Conservation (phyloP, 129 eudicot species). For the Pittosporum tobira region DNA sequence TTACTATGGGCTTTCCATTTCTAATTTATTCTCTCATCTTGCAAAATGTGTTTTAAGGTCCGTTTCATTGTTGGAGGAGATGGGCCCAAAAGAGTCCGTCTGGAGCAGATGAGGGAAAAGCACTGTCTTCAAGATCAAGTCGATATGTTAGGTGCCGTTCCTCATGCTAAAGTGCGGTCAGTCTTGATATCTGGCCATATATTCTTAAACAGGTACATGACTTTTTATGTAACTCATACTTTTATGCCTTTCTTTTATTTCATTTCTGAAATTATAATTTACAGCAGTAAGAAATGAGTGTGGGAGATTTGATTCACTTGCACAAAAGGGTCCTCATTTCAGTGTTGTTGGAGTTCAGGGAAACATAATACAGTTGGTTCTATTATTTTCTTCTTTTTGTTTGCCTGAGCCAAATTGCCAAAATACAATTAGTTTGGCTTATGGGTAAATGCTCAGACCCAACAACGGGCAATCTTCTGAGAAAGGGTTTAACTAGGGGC, state of each 20-base stretch:
- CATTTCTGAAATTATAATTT: background rate
- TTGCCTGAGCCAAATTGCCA: too few species aligned
- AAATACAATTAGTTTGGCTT: too few species aligned
- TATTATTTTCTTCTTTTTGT: too few species aligned
- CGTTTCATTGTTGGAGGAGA: slow-evolving; percentile 94
- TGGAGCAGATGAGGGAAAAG: slow-evolving; percentile 99
- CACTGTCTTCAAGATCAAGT: slow-evolving; percentile 93
- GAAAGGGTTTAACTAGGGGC: too few species aligned
- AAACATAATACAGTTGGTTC: too few species aligned
- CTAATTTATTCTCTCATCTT: slow-evolving; percentile 4
- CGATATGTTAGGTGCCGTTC: slow-evolving; percentile 97
- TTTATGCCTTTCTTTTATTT: background rate
- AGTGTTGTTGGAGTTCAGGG: too few species aligned
- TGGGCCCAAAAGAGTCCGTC: slow-evolving; percentile 94
- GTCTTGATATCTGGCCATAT: slow-evolving; percentile 90
- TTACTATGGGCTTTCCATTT: background rate
- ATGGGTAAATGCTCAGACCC: too few species aligned
- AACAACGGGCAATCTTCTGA: too few species aligned
- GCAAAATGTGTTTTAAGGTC: slow-evolving; percentile 48
- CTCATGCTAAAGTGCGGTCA: slow-evolving; percentile 93
- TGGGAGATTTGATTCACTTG: too few species aligned
- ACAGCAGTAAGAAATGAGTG: too few species aligned
- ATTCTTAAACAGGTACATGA: slow-evolving; percentile 72
- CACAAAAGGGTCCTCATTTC: too few species aligned
- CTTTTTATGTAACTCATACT: background rate